Evolutionary conservation across 2,329 filamentous ascomycete species (phyloP), one percentile per base, ranked within the genome.

Genomic region (Hypomyces perniciosus): DNA sequence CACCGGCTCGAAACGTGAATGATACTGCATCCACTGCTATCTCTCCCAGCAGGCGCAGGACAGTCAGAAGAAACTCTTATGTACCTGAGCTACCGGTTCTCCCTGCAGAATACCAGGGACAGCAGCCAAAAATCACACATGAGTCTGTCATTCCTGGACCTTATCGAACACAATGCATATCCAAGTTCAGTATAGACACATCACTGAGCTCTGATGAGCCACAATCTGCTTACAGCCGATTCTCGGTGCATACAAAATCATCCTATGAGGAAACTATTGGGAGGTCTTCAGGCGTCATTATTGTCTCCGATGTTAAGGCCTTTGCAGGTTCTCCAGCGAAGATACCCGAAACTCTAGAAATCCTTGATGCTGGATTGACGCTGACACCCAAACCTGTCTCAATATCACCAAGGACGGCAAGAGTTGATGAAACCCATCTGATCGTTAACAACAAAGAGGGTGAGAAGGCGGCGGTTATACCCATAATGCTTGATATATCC

Each of bases 231-330:
- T 40, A 48, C 29, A 31, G 46, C 7, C 45, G 43, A 7, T 46
- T 55, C 4, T 51, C 53, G 28, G 38, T 46, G 31, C 46, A 44
- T 5, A 51, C 40, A 39, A 50, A 48, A 13, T 45, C 45, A 42
- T 51, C 62, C 30, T 46, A 59, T 47, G 61, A 64, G 10, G 66
- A 61, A 42, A 59, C 59, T 13, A 72, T 73, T 56, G 72, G 76
- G 13, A 71, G 68, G 45, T 79, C 77, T 3, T 80, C 78, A 12
- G 76, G 75, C 2, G 67, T 79, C 2, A 64, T 80, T 40, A 76
- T 76, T 6, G 52, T 62, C 10, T 10, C 48, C 6, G 42, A 50
- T 26, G 5, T 6, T 5, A 50, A 46, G 6, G 5, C 30, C 5
- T 26, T 29, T 8, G 29, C 51, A 41, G 9, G 45, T 52, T 54